A percentile compares a stretch with the other conserved stretches of the same genome.
Evolutionary conservation across 1,139 yeast genomes (phyloP).

Genomic region (Wickerhamiella pararugosa): DNA sequence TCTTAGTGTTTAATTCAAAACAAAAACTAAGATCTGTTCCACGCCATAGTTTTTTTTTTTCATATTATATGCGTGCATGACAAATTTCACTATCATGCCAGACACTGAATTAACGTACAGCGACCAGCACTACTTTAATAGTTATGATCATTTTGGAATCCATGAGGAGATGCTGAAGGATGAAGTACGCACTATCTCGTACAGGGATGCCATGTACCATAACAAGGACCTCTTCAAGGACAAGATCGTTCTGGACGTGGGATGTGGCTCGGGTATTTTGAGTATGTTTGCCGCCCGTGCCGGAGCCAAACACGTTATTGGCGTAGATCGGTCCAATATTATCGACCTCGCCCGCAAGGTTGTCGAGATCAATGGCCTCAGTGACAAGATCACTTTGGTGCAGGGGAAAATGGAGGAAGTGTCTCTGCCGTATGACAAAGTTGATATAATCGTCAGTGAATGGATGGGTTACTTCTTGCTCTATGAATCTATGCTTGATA

Average conservation of each 20-base stretch:
- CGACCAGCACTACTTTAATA: constrained; percentile 86
- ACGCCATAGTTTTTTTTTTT: background rate
- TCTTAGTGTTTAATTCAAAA: background rate
- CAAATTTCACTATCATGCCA: background rate
- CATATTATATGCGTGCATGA: background rate
- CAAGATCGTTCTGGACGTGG: constrained; percentile 93
- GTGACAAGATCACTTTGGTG: constrained; percentile 73
- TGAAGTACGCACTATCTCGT: constrained; percentile 78
- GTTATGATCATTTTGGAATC: constrained; percentile 94
- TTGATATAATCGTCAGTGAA: constrained; percentile 90
- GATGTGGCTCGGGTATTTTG: constrained; percentile 94
- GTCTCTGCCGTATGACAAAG: constrained; percentile 55
- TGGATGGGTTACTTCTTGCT: constrained; percentile 99
- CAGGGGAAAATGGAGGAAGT: constrained; percentile 96
- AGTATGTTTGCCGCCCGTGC: constrained; percentile 98
- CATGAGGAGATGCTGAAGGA: constrained; percentile 99
- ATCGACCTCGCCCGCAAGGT: constrained; percentile 88
- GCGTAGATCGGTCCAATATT: constrained; percentile 94
- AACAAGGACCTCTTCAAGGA: constrained; percentile 82
- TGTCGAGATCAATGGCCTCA: constrained; percentile 67
- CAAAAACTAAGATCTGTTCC: background rate
- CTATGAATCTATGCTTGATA: constrained; percentile 96
- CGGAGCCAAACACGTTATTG: constrained; percentile 93
- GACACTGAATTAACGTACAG: constrained; percentile 23
- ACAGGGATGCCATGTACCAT: constrained; percentile 84